A percentile compares a stretch with the other conserved stretches of the same genome.
phyloP scores from a whole-genome alignment of 345 rosid species.

The Lumnitzera littorea region DNA sequence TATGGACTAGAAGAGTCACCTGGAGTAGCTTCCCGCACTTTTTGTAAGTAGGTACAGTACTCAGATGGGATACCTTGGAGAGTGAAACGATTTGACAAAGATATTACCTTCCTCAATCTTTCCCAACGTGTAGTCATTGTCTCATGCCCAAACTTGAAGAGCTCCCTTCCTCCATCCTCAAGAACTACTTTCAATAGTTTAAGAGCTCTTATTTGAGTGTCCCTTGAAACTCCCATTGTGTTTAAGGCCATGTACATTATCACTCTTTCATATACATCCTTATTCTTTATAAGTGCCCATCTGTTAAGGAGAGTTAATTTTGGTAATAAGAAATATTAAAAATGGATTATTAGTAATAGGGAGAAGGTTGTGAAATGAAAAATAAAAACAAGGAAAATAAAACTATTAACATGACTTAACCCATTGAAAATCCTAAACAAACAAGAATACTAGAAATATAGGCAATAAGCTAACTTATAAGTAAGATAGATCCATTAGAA shows the following conservation, averaged over 20 bases:
- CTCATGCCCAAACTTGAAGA: slow-evolving; percentile 41
- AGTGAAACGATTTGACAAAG: slow-evolving; percentile 48
- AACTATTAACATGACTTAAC: no score
- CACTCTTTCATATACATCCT: slow-evolving; percentile 50
- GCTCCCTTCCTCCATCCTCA: slow-evolving; percentile 18
- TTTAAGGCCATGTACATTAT: background rate
- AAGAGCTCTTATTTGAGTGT: slow-evolving; percentile 44
- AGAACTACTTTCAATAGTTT: slow-evolving; percentile 39
- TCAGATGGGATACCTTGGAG: slow-evolving; percentile 28
- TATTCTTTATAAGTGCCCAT: slow-evolving; percentile 58
- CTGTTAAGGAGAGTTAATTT: slow-evolving; percentile 12
- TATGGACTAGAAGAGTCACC: slow-evolving; percentile 31
- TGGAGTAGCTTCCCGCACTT: slow-evolving; percentile 25
- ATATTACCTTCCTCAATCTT: slow-evolving; percentile 17
- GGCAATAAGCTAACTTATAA: no score
- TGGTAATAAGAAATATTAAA: background rate
- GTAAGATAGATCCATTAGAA: no score
- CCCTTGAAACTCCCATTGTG: slow-evolving; percentile 52
- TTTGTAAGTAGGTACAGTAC: slow-evolving; percentile 30
- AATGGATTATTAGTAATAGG: no score
- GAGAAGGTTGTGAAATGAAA: no score
- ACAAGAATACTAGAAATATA: no score
- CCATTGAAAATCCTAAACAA: no score
- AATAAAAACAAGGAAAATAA: no score
- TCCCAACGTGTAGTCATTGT: slow-evolving; percentile 46